Percentiles rank a stretch among this genome's conserved stretches.
phyloP scores from a whole-genome alignment of 305 asterid species.

The Solanum aculeatissimum region DNA sequence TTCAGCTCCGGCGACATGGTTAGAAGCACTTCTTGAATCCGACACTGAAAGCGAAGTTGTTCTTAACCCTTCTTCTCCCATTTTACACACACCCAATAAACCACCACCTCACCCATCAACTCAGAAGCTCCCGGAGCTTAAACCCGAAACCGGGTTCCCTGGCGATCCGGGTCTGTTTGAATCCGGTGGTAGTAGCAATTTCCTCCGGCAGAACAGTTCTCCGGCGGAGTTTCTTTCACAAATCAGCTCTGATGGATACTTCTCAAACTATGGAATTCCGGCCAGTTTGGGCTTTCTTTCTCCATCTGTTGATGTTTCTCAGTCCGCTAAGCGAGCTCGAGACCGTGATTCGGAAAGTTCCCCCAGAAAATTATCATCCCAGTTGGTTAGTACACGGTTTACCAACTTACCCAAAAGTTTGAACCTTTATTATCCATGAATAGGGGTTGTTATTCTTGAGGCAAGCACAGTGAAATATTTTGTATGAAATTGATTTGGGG shows the following conservation, averaged over 20 bases:
- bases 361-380: constrained; percentile 20
- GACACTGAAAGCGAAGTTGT: constrained; percentile 54
- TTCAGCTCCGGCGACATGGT: constrained; percentile 91
- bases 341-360: constrained; percentile 41
- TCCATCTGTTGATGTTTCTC: constrained; percentile 17
- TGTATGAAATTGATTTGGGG: not conserved
- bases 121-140: not conserved
- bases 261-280: constrained; percentile 55
- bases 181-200: constrained; percentile 28
- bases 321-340: constrained; percentile 43
- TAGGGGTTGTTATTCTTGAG: not conserved
- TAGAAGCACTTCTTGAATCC: constrained; percentile 74
- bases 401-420: not conserved
- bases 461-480: no score
- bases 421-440: not conserved
- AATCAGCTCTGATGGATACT: constrained; percentile 44
- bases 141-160: constrained; percentile 11
- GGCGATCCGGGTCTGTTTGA: constrained; percentile 61
- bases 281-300: constrained; percentile 32
- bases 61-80: constrained; percentile 22
- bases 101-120: constrained; percentile 26
- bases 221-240: constrained; percentile 74
- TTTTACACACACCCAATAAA: not conserved
- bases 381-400: not conserved
- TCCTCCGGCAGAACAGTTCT: constrained; percentile 79